A percentile compares a stretch with the other conserved stretches of the same genome.
Conservation (phyloP, 257 asterid species). For the Solanum commersonii region DNA sequence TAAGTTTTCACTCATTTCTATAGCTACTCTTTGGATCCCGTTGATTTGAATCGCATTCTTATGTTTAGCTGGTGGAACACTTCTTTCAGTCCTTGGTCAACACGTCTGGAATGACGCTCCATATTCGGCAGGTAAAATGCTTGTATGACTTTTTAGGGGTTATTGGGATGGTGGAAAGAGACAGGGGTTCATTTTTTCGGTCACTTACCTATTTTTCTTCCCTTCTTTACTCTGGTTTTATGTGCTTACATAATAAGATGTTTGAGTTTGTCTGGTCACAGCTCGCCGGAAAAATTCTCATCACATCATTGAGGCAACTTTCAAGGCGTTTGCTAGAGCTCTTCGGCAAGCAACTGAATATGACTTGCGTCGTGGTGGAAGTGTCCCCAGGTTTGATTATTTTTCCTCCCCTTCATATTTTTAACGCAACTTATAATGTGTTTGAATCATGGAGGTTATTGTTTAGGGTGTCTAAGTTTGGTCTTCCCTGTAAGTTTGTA, state of each 20-base stretch:
- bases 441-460: background rate
- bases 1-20: background rate
- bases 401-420: background rate
- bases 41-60: background rate
- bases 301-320: slow-evolving; percentile 96
- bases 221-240: background rate
- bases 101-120: slow-evolving; percentile 99
- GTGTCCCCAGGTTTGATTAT: slow-evolving; percentile 64
- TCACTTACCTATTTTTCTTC: background rate
- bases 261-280: slow-evolving; percentile 17
- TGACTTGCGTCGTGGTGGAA: slow-evolving; percentile 82
- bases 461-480: background rate
- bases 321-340: slow-evolving; percentile 98
- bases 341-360: slow-evolving; percentile 91
- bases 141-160: background rate
- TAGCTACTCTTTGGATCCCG: background rate
- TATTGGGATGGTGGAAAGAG: background rate
- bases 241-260: background rate
- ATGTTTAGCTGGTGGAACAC: slow-evolving; percentile 82
- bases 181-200: background rate
- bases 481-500: background rate
- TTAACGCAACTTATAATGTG: background rate
- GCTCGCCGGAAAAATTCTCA: slow-evolving; percentile 97
- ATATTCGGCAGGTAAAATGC: slow-evolving; percentile 74
- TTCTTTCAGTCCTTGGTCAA: slow-evolving; percentile 94